Evolutionary conservation across 208 protist species (phyloP), one percentile per base, ranked within the genome.

Genomic region (Porcisia deanei): DNA sequence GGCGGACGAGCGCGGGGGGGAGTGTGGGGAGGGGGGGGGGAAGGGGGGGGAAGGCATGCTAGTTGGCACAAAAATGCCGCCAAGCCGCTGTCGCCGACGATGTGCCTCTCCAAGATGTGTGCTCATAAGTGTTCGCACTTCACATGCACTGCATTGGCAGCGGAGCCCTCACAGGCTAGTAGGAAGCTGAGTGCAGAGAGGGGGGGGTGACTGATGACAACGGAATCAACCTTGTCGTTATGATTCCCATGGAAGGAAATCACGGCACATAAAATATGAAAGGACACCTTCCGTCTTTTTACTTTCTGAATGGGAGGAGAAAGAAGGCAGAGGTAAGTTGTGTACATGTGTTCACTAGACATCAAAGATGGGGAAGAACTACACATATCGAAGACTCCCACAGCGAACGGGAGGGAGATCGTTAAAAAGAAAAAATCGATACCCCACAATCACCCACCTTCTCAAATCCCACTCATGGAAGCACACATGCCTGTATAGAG

Each of bases 361-460:
- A 45, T 72, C 45, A 72, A 60, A 34, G 10, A 60, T 16, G 30
- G 25, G 8, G 52, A 52, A 10, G 14, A 39, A 72, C 45, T 72
- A 59, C 68, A 53, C 41, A 58, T 39, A 71, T 64, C 59, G 34
- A 71, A 41, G 57, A 43, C 12, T 58, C 34, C 14, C 45, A 71
- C 53, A 58, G 49, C 54, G 16, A 71, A 41, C 45, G 18, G 25
- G 25, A 58, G 39, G 9, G 49, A 47, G 8, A 47, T 8, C 5
- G 12, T 5, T 22, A 55, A 9, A 47, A 30, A 30, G 30, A 30
- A 30, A 30, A 0, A 30, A 30, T 30, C 30, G 30, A 52, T 52
- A 12, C 47, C 47, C 10, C 8, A 52, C 10, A 0, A 5, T 12
- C 47, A 5, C 22, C 22, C 57, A 10, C 57, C 7, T 25, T 12